These are phyloP conservation scores for Boletus sensibilis DNA, from an alignment of 768 basidiomycete genomes.

Conservation along the genomic window DNA sequence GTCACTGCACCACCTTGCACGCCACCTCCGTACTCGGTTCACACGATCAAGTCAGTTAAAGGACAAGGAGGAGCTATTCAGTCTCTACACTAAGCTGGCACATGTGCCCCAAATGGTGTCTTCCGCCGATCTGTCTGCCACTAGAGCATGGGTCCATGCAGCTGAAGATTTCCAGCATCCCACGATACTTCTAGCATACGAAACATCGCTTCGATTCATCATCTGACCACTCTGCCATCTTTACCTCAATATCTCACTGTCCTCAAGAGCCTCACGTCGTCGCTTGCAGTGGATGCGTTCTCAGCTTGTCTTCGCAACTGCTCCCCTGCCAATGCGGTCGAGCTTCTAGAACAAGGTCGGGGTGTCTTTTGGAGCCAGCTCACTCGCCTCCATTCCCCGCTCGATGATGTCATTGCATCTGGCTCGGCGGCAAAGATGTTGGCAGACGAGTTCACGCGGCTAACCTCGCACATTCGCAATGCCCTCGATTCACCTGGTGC, in stretches of 20 bases:
- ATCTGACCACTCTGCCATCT: neutral
- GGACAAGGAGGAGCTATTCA: neutral
- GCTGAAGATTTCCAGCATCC: neutral
- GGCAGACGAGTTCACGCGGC: neutral
- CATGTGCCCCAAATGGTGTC: neutral
- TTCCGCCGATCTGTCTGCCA: neutral
- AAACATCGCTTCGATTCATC: neutral
- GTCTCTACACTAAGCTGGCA: neutral
- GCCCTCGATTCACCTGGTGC: neutral
- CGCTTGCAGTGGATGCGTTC: neutral
- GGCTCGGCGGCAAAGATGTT: neutral
- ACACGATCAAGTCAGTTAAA: neutral
- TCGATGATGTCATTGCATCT: neutral
- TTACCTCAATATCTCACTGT: neutral
- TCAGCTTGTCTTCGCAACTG: neutral
- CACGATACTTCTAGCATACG: neutral
- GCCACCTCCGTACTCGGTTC: neutral
- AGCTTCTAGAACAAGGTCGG: neutral
- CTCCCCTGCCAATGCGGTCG: neutral
- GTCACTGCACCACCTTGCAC: neutral
- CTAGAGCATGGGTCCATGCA: neutral
- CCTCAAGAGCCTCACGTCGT: neutral
- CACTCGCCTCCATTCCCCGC: neutral
- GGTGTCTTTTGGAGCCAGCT: neutral
- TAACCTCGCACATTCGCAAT: neutral